phyloP scores from a whole-genome alignment of 2,329 filamentous ascomycete genomes.

The Aspergillus novofumigatus region DNA sequence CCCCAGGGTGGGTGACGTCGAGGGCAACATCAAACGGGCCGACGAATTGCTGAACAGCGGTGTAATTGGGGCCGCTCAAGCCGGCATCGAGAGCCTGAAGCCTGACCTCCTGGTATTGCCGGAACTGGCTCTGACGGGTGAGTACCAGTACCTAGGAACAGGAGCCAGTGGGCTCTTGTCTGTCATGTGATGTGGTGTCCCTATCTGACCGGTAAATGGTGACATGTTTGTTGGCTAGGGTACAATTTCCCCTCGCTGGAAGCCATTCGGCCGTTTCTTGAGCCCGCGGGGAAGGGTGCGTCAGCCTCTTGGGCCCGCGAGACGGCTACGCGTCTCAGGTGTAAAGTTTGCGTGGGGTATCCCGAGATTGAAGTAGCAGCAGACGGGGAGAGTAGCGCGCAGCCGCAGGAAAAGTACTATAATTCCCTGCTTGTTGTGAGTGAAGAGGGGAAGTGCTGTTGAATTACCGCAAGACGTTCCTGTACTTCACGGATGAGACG shows the following conservation, averaged over 20 bases:
- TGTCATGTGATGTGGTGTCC: not conserved
- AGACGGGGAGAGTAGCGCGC: not conserved
- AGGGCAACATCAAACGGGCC: constrained; percentile 43
- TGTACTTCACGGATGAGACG: constrained; percentile 64
- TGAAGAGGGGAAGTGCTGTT: constrained; percentile 49
- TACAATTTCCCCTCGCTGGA: constrained; percentile 60
- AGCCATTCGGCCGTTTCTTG: constrained; percentile 56
- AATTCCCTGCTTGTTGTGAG: constrained; percentile 58
- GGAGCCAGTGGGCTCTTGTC: not conserved
- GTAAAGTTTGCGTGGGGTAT: constrained; percentile 62
- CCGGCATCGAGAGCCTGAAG: constrained; percentile 19
- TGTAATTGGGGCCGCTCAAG: no score
- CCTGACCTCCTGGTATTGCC: constrained; percentile 59
- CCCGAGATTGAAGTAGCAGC: constrained; percentile 45
- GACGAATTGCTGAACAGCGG: constrained; percentile 39
- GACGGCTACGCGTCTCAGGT: constrained; percentile 51
- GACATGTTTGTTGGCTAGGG: constrained; percentile 35
- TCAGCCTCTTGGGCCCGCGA: constrained; percentile 56
- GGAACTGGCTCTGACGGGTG: constrained; percentile 60
- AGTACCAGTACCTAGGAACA: constrained; percentile 16
- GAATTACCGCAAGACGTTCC: constrained; percentile 61
- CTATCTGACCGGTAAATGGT: not conserved
- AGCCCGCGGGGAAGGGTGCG: constrained; percentile 53
- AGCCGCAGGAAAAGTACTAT: constrained; percentile 41
- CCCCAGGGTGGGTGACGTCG: constrained; percentile 40